Evolutionary conservation across 257 asterid genomes (phyloP), one percentile per base, ranked within the genome.

Genomic region (Solanum tarijense): DNA sequence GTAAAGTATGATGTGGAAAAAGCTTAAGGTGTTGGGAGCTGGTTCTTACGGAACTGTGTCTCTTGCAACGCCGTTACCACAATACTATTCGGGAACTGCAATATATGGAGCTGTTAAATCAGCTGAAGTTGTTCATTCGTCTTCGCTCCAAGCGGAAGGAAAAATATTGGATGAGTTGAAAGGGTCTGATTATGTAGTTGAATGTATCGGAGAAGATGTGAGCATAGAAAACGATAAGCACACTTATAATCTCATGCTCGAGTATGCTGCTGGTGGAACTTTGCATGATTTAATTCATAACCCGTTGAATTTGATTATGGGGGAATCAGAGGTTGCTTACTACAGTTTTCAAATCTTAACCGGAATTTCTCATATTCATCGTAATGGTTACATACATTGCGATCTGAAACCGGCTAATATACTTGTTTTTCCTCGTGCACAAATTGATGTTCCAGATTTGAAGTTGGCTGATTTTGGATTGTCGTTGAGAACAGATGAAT

Each of bases 371-470:
- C 55, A 69, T 25, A 20, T 76, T 48, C 88, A 88, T 34, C 5
- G 6, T 23, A 43, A 32, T 4, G 86, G 90, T 2, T 12, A 78
- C 6, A 82, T 85, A 0, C 86, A 88, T 16, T 88, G 83, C 4
- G 90, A 88, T 35, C 3, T 88, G 5, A 85, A 88, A 23, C 81
- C 90, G 1, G 69, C 4, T 5, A 89, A 86, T 55, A 29, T 89
- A 6, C 84, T 86, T 21, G 58, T 48, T 32, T 89, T 79, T n/a
- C 41, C 90, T 72, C 43, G 78, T n/a, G 18, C 18, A 25, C 18
- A 25, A 66, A 0, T 25, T 27, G 0, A 11, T 25, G 7, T 66
- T 66, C 34, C 34, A 29, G 4, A 43, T 13, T n/a, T 76, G 10
- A 88, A 66, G 65, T 21, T 88, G 21, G 83, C 88, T 5, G 86